Percentiles rank a stretch among this genome's conserved stretches.
Evolutionary conservation across 345 rosid species (phyloP).

Genomic region (Cardamine chenopodiifolia): DNA sequence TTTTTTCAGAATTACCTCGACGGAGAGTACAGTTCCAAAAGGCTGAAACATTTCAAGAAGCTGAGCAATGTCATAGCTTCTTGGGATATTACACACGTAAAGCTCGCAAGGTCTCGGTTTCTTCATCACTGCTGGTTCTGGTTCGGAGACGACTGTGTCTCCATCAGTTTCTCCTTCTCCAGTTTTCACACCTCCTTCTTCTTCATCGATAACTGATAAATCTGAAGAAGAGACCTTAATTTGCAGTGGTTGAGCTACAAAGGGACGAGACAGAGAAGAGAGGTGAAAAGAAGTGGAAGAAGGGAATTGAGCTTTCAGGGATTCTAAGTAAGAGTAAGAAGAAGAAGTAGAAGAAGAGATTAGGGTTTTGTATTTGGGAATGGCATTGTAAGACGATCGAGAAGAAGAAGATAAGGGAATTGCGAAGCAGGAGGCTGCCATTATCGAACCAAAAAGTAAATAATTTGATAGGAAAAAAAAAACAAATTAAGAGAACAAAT

Average conservation of each 20-base stretch:
- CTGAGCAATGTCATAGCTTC: slow-evolving; percentile 59
- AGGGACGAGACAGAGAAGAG: slow-evolving; percentile 24
- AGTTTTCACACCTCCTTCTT: background rate
- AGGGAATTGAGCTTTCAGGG: slow-evolving; percentile 23
- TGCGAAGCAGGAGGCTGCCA: slow-evolving; percentile 56
- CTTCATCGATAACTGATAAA: slow-evolving; percentile 47
- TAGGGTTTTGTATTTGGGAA: slow-evolving; percentile 32
- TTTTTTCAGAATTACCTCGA: slow-evolving; percentile 45
- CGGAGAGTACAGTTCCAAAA: slow-evolving; percentile 59
- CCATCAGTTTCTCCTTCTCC: slow-evolving; percentile 5
- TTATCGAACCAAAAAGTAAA: slow-evolving; percentile 37
- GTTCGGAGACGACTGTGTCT: background rate
- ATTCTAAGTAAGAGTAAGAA: slow-evolving; percentile 14
- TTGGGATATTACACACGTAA: slow-evolving; percentile 66
- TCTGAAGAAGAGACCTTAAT: slow-evolving; percentile 39
- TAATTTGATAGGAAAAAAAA: background rate
- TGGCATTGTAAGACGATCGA: slow-evolving; percentile 30
- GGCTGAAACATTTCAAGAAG: slow-evolving; percentile 59
- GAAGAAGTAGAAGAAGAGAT: background rate
- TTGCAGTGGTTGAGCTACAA: slow-evolving; percentile 21
- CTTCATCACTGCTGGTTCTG: slow-evolving; percentile 28
- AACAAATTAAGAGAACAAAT: background rate
- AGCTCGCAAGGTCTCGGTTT: slow-evolving; percentile 56
- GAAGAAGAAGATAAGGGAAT: slow-evolving; percentile 46
- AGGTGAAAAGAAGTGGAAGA: slow-evolving; percentile 30